Evolutionary conservation across 2,329 filamentous ascomycete species (phyloP), one percentile per base, ranked within the genome.

Genomic region (Orbilia quercus): DNA sequence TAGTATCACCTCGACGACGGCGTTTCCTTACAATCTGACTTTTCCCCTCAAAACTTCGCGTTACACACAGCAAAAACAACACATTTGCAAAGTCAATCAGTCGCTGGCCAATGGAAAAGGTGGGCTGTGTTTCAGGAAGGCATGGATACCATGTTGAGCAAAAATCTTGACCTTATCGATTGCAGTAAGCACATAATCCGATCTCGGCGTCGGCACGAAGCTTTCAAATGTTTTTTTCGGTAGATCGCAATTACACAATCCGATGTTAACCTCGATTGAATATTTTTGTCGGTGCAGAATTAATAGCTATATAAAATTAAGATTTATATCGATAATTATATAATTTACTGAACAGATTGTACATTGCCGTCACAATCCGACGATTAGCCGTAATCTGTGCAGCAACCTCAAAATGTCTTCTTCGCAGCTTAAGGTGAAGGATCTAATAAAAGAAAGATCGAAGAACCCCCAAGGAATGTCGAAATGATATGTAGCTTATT

Each of bases 21-120:
- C 18, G 22, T 45, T 55, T 55, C 47, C 18, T 45, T 25, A 34
- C 22, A 50, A 53, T 51, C 31, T 60, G 53, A 23, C 45, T 53
- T 60, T 40, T 54, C 54, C 64, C 55, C 40, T 54, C 34, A 25
- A 28, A 45, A 59, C 47, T 18, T 63, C 31, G 34, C 7, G 66
- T 72, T 72, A 64, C 66, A 72, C 66, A 72, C 50, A 14, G 58
- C 66, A 53, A 72, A 64, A 63, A 72, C 58, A 64, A 72, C 66
- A 64, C 66, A 72, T 53, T 53, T 47, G 40, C 1, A 11, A 7
- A 64, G 31, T 34, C 18, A 31, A 12, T 4, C 48, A 28, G 14
- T 34, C 7, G 47, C 11, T 25, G 34, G 18, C 64, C 64, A 69
- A 69, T 69, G 11, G 40, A 40, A 48, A 4, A 9, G 6, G 18